A percentile compares a stretch with the other conserved stretches of the same genome.
Conservation (phyloP, 306 rosid species). For the barrel medic (Medicago truncatula) region MtrunA17r5.0-ANR NC_053042.1:32565001-32565500, state of each 20-base stretch:
- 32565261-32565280: slow-evolving; percentile 76
- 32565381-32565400: slow-evolving; percentile 1
- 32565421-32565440: slow-evolving; percentile 28
- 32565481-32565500: too few relatives aligned
- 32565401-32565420: background rate
- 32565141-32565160: slow-evolving; percentile 64
- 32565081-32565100: too few relatives aligned
- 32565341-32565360: too few relatives aligned
- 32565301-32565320: too few relatives aligned
- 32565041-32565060: too few relatives aligned
- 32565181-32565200: slow-evolving; percentile 96
- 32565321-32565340: too few relatives aligned
- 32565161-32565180: slow-evolving; percentile 83
- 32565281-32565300: slow-evolving; percentile 23
- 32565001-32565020: too few relatives aligned
- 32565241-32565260: slow-evolving; percentile 85
- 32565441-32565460: slow-evolving; percentile 30
- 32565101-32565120: slow-evolving; percentile 60
- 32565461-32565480: too few relatives aligned
- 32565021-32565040: too few relatives aligned
- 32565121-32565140: slow-evolving; percentile 71
- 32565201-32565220: slow-evolving; percentile 98
- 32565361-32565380: too few relatives aligned
- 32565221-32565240: slow-evolving; percentile 79
- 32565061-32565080: too few relatives aligned